Base-by-base conservation (phyloP, 1,284 basidiomycete species). In the Ustilago curta region DNA sequence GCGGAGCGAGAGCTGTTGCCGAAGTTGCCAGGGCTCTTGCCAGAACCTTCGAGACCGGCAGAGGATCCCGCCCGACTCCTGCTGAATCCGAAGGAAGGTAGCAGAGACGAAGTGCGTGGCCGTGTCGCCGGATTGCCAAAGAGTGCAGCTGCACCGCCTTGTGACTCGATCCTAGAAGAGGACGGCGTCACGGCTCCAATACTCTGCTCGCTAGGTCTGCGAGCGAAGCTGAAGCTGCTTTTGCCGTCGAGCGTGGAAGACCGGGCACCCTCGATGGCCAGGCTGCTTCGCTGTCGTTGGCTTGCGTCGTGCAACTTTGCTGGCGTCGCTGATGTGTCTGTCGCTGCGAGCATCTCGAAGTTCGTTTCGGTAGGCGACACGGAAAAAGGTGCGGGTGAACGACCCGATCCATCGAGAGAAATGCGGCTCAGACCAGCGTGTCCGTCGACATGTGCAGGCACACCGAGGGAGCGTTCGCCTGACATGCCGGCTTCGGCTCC, bases 51-150 rank as follows among this genome's bases (percentile, higher is more conserved):
- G 1, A 64, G 40, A 1, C 67, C 75, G 16, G 71, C 70, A 29
- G 59, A 64, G 9, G 79, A 78, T 7, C 58, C 56, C 0, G 76
- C 50, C 16, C 79, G 58, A 43, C 62, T 59, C 18, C 71, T 47
- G 44, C 55, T 66, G 59, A 77, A 79, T 44, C 65, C 67, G 14
- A 80, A 69, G 2, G 66, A 65, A 23, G 76, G 78, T 6, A 80
- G 54, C 47, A 80, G 47, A n/a, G 79, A 80, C 18, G 79, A 79
- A 8, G 79, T 74, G 32, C 79, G 59, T 18, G 68, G 78, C 18
- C 76, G 55, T 14, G 70, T 55, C 9, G 62, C 37, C 8, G 62
- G 58, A 29, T 62, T 74, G 29, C 77, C 79, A 42, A 80, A 80
- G 2, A 80, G 68, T 9, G 49, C 57, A 8, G 72, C 77, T 8